Percentiles rank a stretch among this genome's conserved stretches.
Conservation (phyloP, 768 basidiomycete species). For the Nevesoporus exiguus region DNA sequence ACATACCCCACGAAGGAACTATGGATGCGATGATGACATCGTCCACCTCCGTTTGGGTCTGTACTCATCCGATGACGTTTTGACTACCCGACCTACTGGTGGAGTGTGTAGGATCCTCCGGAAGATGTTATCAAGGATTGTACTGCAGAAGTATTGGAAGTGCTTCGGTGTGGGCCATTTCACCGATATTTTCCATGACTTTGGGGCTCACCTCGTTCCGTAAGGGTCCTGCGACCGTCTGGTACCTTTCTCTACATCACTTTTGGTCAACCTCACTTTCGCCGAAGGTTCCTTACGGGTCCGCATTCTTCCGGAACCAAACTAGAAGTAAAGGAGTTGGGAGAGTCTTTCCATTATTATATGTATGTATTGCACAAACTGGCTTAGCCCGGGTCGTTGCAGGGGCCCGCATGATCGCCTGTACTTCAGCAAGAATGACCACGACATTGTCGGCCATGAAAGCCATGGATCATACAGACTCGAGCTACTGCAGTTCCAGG, state of each 20-base stretch:
- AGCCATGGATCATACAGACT: background rate
- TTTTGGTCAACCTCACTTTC: constrained; percentile 89
- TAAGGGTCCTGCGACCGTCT: constrained; percentile 58
- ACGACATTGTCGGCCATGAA: too few species aligned
- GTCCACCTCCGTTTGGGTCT: constrained; percentile 80
- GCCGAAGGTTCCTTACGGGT: constrained; percentile 58
- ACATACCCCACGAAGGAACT: constrained; percentile 43
- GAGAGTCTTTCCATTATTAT: constrained; percentile 83
- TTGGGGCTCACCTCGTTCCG: background rate
- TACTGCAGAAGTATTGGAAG: constrained; percentile 72
- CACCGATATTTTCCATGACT: background rate
- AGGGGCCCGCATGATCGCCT: too few species aligned
- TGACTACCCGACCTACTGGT: constrained; percentile 1
- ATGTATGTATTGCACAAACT: constrained; percentile 59
- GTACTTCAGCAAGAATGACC: too few species aligned
- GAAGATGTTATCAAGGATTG: constrained; percentile 67
- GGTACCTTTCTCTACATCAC: constrained; percentile 78
- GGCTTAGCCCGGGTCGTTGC: constrained; percentile 3
- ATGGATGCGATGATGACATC: constrained; percentile 91
- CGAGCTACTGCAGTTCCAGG: background rate
- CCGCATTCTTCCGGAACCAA: constrained; percentile 45
- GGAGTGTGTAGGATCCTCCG: constrained; percentile 59
- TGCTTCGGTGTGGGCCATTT: constrained; percentile 47
- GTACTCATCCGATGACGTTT: constrained; percentile 8
- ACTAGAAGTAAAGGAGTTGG: constrained; percentile 66